Evolutionary conservation across 2,329 filamentous ascomycete genomes (phyloP).

Genomic region (Aphanocladium album): DNA sequence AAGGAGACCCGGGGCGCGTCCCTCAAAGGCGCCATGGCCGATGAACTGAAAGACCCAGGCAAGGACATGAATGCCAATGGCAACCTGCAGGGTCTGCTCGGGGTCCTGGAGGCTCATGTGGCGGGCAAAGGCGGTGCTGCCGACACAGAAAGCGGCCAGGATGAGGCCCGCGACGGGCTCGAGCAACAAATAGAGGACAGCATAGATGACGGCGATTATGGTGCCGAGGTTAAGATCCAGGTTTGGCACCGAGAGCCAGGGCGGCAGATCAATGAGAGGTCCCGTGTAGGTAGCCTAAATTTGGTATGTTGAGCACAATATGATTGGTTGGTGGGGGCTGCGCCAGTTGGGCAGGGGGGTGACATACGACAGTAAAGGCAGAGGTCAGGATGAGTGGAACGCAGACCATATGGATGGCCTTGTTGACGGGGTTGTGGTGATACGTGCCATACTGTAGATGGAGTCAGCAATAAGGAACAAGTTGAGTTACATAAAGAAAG

Average conservation of each 20-base stretch:
- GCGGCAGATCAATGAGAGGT: constrained; percentile 58
- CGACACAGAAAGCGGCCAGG: constrained; percentile 71
- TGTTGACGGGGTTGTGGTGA: constrained; percentile 72
- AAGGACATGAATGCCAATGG: constrained; percentile 63
- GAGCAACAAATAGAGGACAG: constrained; percentile 79
- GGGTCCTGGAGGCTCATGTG: constrained; percentile 59
- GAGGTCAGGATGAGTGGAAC: constrained; percentile 72
- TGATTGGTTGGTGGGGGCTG: not conserved
- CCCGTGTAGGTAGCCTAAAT: constrained; percentile 56
- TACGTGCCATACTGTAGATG: constrained; percentile 70
- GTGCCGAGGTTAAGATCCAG: constrained; percentile 63
- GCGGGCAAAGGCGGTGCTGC: constrained; percentile 68
- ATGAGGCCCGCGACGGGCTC: constrained; percentile 86
- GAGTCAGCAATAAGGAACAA: constrained; percentile 10
- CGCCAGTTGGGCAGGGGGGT: constrained; percentile 3
- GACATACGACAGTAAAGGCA: constrained; percentile 61
- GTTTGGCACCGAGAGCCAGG: constrained; percentile 63
- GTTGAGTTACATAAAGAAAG: not conserved
- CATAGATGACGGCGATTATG: constrained; percentile 62
- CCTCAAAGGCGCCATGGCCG: constrained; percentile 85
- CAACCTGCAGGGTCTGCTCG: constrained; percentile 46
- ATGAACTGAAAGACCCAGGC: constrained; percentile 89
- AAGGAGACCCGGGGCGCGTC: constrained; percentile 78
- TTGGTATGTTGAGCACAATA: constrained; percentile 10
- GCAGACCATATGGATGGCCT: constrained; percentile 73